Evolutionary conservation across 2,329 filamentous ascomycete species (phyloP).

Genomic region (Annulohypoxylon truncatum): DNA sequence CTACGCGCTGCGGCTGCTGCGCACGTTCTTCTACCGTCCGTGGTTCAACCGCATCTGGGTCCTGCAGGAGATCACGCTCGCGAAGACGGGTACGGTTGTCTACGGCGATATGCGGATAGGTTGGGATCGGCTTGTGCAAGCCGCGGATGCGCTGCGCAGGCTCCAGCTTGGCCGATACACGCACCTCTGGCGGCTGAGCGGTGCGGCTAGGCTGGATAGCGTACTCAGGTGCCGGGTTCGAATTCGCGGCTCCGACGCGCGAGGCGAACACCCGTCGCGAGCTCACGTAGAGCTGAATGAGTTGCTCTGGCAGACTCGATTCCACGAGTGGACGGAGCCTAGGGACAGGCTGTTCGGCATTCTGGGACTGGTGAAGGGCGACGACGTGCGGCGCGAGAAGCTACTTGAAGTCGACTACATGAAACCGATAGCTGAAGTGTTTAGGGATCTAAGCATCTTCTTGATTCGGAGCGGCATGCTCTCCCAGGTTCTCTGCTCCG

Average conservation of each 20-base stretch:
- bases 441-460: constrained; percentile 21
- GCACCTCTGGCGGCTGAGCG: constrained; percentile 20
- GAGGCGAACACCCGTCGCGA: neutral
- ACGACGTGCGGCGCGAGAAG: constrained; percentile 1
- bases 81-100: constrained; percentile 11
- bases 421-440: constrained; percentile 16
- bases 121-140: constrained; percentile 9
- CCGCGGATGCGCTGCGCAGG: constrained; percentile 17
- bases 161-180: constrained; percentile 22
- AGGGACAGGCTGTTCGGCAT: constrained; percentile 24
- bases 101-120: constrained; percentile 14
- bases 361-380: constrained; percentile 5
- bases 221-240: constrained; percentile 18
- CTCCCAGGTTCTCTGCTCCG: constrained; percentile 16
- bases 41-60: constrained; percentile 28
- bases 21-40: constrained; percentile 21
- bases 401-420: constrained; percentile 24
- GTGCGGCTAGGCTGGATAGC: constrained; percentile 9
- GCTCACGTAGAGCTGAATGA: constrained; percentile 10
- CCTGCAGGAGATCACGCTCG: constrained; percentile 20
- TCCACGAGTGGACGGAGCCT: constrained; percentile 10
- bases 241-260: neutral
- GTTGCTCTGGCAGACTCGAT: constrained; percentile 28
- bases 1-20: neutral
- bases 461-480: constrained; percentile 17